Conservation (phyloP, 352 stramenopile genomes). For the Phytophthora fragariaefolia region DNA sequence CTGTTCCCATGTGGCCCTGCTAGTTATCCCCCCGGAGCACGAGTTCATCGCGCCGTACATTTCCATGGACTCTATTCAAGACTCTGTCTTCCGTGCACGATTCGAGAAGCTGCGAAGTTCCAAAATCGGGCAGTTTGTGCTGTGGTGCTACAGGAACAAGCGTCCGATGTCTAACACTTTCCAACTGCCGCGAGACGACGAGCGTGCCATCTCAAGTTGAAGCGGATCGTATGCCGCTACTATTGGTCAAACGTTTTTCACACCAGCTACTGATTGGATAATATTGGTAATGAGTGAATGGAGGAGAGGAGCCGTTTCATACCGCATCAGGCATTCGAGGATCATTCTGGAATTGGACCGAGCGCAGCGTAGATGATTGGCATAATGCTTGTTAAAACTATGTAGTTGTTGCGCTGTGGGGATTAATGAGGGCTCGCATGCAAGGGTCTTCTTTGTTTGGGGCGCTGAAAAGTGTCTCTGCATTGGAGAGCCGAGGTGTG, state of each 20-base stretch:
- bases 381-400: neutral
- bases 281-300: slow-evolving; percentile 12
- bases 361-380: too few relatives aligned
- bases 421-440: slow-evolving; percentile 25
- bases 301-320: slow-evolving; percentile 17
- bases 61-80: slow-evolving; percentile 25
- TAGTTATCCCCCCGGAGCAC: slow-evolving; percentile 48
- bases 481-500: slow-evolving; percentile 29
- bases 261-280: neutral
- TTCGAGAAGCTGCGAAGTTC: slow-evolving; percentile 41
- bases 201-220: slow-evolving; percentile 15
- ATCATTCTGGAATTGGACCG: slow-evolving; percentile 12
- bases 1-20: slow-evolving; percentile 53
- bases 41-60: slow-evolving; percentile 45
- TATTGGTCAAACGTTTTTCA: slow-evolving; percentile 3
- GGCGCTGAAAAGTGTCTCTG: slow-evolving; percentile 45
- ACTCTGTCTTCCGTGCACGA: slow-evolving; percentile 35
- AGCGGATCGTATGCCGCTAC: slow-evolving; percentile 11
- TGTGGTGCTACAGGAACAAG: slow-evolving; percentile 64
- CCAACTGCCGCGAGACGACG: too few relatives aligned
- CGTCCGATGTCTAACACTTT: slow-evolving; percentile 24
- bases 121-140: slow-evolving; percentile 52
- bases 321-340: neutral
- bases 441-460: slow-evolving; percentile 30
- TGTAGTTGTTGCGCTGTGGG: slow-evolving; percentile 28